Conservation (phyloP, 83 land plant species). For the Picea abies region DNA sequence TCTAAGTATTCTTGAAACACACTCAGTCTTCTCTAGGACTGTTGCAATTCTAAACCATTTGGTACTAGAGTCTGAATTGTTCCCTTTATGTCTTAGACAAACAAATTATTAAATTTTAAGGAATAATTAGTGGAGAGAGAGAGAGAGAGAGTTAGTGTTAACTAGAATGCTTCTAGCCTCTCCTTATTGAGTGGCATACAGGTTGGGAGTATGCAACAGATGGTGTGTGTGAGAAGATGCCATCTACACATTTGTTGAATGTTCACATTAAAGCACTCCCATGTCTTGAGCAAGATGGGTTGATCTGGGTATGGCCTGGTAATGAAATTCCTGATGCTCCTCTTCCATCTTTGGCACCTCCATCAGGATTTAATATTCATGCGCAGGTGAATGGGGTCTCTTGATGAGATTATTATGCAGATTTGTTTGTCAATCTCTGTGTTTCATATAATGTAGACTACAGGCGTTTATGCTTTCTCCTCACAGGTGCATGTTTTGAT, state of each 20-base stretch:
- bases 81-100: background rate
- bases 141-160: background rate
- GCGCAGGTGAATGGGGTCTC: slow-evolving; percentile 65
- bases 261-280: slow-evolving; percentile 84
- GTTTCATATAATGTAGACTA: background rate
- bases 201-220: slow-evolving; percentile 98
- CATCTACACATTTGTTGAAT: slow-evolving; percentile 72
- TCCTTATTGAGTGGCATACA: slow-evolving; percentile 24
- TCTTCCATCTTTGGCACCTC: slow-evolving; percentile 83
- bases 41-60: background rate
- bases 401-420: background rate
- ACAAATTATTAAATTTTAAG: background rate
- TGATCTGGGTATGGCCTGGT: slow-evolving; percentile 99
- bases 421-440: background rate
- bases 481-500: background rate
- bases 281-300: slow-evolving; percentile 91
- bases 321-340: slow-evolving; percentile 65
- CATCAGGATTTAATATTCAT: slow-evolving; percentile 77
- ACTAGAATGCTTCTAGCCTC: slow-evolving; percentile 14
- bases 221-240: slow-evolving; percentile 97
- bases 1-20: background rate
- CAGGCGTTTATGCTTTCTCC: slow-evolving; percentile 7
- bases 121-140: no score
- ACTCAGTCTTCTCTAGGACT: background rate
- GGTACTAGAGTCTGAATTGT: background rate